Base-by-base conservation (phyloP, 2,329 filamentous ascomycete genomes). In the Ramularia collo-cygni region DNA sequence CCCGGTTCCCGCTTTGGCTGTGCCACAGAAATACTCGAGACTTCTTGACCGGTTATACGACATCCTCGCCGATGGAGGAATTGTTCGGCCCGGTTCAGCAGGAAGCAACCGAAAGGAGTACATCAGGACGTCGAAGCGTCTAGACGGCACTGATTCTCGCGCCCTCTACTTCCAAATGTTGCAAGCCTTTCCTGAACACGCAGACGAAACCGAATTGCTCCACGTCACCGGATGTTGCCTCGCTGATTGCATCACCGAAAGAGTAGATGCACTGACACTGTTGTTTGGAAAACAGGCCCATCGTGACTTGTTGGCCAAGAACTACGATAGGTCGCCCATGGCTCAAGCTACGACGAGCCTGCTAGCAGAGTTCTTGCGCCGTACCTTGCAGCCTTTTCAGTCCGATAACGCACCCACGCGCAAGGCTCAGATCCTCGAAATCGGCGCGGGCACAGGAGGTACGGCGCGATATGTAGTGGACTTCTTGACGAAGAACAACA, bases 391-490 rank as follows among this genome's bases (percentile, higher is more conserved):
- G 28, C 28, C 9, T 10, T 30, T 30, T 15, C 13, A 29, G 15
- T 28, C 26, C 17, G 29, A 35, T 10, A 8, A 4, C 13, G n/a
- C 12, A 27, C 35, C 28, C 27, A 12, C 6, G 34, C 29, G n/a
- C 16, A 35, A 32, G 19, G 19, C 13, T 38, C 24, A 55, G 2
- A 64, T 71, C 27, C 56, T 73, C 36, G 67, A 71, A 47, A 44
- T 70, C 6, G 68, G 68, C 0, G 66, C 59, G 0, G 68, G 67
- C 8, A 68, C 66, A 1, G 68, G 68, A 2, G 66, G 63, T 0
- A 71, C 68, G 0, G 66, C 69, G 0, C 47, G 43, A 8, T 38
- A 51, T 1, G 16, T 70, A 1, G 39, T 65, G 0, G 42, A 55
- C 0, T 28, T 40, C 1, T 51, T 71, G 3, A 42, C 37, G 1